Evolutionary conservation across 495 filamentous ascomycete genomes (phyloP).

Genomic region (Trypethelium eluteriae): DNA sequence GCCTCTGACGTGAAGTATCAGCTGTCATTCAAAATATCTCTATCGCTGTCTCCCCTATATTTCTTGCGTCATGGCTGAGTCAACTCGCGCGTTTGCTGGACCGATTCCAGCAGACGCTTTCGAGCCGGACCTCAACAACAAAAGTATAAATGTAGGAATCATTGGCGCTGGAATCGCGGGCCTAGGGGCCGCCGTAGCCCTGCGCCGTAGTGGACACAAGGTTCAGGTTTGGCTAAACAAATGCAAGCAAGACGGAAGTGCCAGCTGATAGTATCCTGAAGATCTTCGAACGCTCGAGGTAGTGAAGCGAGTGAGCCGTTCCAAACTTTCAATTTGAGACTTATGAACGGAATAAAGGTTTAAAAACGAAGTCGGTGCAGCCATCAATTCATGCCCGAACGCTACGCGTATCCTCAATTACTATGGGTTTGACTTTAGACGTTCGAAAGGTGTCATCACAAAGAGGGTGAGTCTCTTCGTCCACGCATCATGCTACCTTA

Average conservation of each 20-base stretch:
- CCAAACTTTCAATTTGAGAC: neutral
- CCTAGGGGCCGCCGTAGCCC: slow-evolving; percentile 48
- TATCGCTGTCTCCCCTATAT: neutral
- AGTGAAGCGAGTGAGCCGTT: neutral
- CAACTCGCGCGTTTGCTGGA: neutral
- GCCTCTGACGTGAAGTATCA: no score
- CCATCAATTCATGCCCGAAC: slow-evolving; percentile 19
- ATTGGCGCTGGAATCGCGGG: slow-evolving; percentile 54
- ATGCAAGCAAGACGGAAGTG: neutral
- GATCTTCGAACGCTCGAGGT: slow-evolving; percentile 9
- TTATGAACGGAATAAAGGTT: slow-evolving; percentile 14
- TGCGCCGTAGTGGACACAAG: slow-evolving; percentile 46
- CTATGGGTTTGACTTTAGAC: slow-evolving; percentile 15
- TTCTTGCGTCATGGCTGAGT: neutral
- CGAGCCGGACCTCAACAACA: neutral
- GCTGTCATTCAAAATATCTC: neutral
- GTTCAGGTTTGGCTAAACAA: slow-evolving; percentile 34
- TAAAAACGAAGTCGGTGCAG: slow-evolving; percentile 20
- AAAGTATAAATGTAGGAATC: slow-evolving; percentile 40
- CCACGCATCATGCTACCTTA: no score
- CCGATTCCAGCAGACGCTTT: neutral
- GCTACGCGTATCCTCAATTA: slow-evolving; percentile 5
- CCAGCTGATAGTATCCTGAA: neutral
- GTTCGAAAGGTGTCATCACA: neutral
- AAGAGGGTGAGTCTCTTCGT: neutral